Conservation (phyloP, 805 yeast species). For the Kodamaea fukazawae region DNA sequence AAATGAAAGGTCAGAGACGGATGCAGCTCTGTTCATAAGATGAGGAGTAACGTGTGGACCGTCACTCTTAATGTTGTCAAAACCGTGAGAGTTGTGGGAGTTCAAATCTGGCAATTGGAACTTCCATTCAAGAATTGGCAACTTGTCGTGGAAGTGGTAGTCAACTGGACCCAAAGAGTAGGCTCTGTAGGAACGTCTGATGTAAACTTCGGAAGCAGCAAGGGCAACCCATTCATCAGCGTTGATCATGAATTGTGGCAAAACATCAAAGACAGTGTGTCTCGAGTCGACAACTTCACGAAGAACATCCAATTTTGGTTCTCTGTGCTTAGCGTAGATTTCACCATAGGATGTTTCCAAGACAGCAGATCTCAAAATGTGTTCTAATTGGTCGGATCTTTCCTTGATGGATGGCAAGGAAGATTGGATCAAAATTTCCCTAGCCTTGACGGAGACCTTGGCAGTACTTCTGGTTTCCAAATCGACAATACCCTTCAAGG, state of each 20-base stretch:
- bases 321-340: constrained; percentile 66
- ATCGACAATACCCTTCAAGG: constrained; percentile 78
- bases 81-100: constrained; percentile 72
- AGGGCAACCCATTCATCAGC: constrained; percentile 84
- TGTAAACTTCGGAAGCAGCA: constrained; percentile 96
- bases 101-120: constrained; percentile 77
- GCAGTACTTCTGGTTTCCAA: constrained; percentile 88
- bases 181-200: constrained; percentile 95
- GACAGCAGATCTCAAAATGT: constrained; percentile 87
- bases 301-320: constrained; percentile 76
- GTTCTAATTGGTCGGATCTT: constrained; percentile 96
- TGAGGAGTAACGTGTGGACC: constrained; percentile 21
- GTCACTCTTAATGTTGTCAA: constrained; percentile 49
- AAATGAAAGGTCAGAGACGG: constrained; percentile 88
- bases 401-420: constrained; percentile 95
- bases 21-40: constrained; percentile 76
- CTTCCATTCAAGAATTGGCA: constrained; percentile 82
- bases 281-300: constrained; percentile 94
- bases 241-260: constrained; percentile 84
- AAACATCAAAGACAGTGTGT: constrained; percentile 93
- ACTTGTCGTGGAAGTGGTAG: constrained; percentile 52
- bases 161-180: constrained; percentile 78
- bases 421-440: constrained; percentile 95
- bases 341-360: constrained; percentile 89
- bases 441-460: constrained; percentile 90